A percentile compares a stretch with the other conserved stretches of the same genome.
These are phyloP conservation scores for Psophocarpus tetragonolobus DNA, from an alignment of 306 rosid genomes.

Conservation along the genomic window DNA sequence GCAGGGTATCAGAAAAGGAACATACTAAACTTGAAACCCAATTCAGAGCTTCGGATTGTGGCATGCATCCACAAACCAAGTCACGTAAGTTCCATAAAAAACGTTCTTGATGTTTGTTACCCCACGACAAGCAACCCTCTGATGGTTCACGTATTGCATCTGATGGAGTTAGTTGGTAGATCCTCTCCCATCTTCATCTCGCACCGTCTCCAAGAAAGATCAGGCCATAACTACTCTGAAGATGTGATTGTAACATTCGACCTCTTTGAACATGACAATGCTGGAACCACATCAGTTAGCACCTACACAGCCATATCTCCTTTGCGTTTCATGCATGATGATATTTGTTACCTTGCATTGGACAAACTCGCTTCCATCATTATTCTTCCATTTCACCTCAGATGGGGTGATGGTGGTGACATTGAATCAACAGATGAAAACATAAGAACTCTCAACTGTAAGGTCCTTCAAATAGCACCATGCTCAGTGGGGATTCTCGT, in stretches of 20 bases:
- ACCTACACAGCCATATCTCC: conserved; percentile 51
- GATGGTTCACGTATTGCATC: conserved; percentile 37
- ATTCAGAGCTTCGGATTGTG: conserved; percentile 35
- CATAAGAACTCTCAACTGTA: conserved; percentile 37
- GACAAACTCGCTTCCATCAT: conserved; percentile 41
- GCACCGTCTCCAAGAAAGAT: conserved; percentile 35
- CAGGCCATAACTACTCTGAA: conserved; percentile 21
- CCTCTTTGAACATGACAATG: conserved; percentile 33
- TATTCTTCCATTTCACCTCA: conserved; percentile 49
- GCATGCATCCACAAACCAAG: conserved; percentile 42
- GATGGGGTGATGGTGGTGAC: conserved; percentile 37
- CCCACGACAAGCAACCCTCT: conserved; percentile 34
- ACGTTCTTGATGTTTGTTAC: conserved; percentile 28
- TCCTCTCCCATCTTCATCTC: conserved; percentile 44
- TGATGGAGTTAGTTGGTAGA: conserved; percentile 43
- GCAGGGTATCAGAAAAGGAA: conserved; percentile 42
- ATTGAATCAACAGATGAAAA: conserved; percentile 25
- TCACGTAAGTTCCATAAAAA: conserved; percentile 24
- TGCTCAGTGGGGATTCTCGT: conserved; percentile 52
- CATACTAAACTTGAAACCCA: conserved; percentile 32
- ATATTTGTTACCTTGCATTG: conserved; percentile 44
- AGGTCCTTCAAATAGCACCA: conserved; percentile 41
- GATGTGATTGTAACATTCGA: conserved; percentile 40
- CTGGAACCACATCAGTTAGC: not conserved
- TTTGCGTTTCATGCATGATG: conserved; percentile 46